Base-by-base conservation (phyloP, 495 filamentous ascomycete genomes). In the Trichocladium uniseriatum region DNA sequence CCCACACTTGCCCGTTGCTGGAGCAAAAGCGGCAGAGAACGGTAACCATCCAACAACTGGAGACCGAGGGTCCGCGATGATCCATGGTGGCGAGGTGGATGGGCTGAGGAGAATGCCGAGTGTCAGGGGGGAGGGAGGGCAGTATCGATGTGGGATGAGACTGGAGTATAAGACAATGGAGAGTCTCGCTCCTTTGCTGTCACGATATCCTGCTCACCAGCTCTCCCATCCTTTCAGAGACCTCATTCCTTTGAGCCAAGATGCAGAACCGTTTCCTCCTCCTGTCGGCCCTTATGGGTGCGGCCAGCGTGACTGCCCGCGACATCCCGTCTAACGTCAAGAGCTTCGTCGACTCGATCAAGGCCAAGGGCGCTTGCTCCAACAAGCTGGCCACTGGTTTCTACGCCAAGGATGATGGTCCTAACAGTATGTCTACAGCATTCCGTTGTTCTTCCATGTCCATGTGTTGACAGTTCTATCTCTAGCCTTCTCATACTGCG, bases 401-500 rank as follows among this genome's bases (percentile, higher is more conserved):
- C 53, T 70, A 61, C 46, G 59, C 53, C 46, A 55, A 52, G 9
- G 60, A 68, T 21, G 53, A 58, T 19, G 58, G 66, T 10, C 53
- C 62, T 6, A 53, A 57, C 51, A 63, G 65, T 70, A 53, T 41
- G 61, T 47, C 6, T 20, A 32, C 0, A 32, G 18, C 48, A 36
- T 45, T 20, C 14, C 10, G 8, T 3, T 32, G 9, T 5, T 20
- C 16, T 27, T 18, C 28, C 15, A 39, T 0, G 20, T 13, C 18
- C 19, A 10, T 19, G 10, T 13, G 7, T 39, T 27, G 24, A 27
- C 24, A 5, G 10, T 11, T 41, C 22, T 6, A 2, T 16, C 22
- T 6, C 16, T 16, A 68, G 67, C 59, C 24, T 67, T 67, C 46
- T 45, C 56, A 16, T 70, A 70, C 63, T 71, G 67, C 51, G 65